Conservation (phyloP, 257 asterid species). For the Solanum corneliomulleri region DNA sequence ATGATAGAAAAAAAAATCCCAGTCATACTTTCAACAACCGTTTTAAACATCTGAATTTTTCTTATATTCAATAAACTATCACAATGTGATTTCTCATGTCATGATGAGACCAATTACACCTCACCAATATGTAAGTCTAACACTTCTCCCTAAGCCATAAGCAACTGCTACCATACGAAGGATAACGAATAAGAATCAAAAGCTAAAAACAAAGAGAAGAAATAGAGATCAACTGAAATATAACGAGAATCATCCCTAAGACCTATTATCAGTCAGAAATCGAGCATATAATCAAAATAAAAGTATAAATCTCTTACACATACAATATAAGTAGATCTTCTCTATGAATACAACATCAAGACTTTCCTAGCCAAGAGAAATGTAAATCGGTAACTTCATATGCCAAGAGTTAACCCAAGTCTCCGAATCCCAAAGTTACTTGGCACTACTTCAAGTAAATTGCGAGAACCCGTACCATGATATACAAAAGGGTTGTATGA, state of each 20-base stretch:
- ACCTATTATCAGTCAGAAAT: background rate
- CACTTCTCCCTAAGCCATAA: background rate
- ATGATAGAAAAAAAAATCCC: background rate
- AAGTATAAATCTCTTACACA: too few species aligned
- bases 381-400: background rate
- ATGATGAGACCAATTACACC: background rate
- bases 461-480: background rate
- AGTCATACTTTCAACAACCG: background rate
- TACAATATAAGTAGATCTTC: background rate
- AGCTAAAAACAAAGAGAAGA: background rate
- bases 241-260: background rate
- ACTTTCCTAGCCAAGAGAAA: background rate
- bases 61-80: too few species aligned
- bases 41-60: background rate
- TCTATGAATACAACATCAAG: background rate
- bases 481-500: background rate
- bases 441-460: background rate
- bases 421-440: background rate
- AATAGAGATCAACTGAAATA: background rate
- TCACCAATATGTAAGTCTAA: background rate
- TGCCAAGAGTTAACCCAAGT: background rate
- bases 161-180: background rate
- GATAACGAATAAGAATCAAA: background rate
- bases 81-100: background rate
- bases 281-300: background rate